These are phyloP conservation scores for Uronychia binucleata DNA, from an alignment of 73 alveolate species.

Conservation along the genomic window DNA sequence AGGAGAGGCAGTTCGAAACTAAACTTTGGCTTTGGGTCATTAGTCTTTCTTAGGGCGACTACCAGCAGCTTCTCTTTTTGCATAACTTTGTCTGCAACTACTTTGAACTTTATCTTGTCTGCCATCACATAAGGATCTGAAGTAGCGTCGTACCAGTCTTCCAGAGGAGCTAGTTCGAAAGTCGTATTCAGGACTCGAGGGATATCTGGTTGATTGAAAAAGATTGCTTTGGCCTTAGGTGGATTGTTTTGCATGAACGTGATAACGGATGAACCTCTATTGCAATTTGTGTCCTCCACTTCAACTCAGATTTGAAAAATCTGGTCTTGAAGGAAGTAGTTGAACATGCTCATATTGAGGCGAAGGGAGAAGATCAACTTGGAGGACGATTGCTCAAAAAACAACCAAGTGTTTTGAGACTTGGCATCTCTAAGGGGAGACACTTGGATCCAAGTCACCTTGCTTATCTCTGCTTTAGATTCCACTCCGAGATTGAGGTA, in stretches of 20 bases:
- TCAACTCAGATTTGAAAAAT: slow-evolving; percentile 9
- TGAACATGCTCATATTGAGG: slow-evolving; percentile 23
- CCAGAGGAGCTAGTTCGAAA: background rate
- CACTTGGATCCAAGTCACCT: too few relatives aligned
- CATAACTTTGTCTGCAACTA: background rate
- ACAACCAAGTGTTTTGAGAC: too few relatives aligned
- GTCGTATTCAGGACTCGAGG: background rate
- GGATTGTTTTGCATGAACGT: slow-evolving; percentile 25
- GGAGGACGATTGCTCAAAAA: too few relatives aligned
- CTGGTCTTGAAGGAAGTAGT: slow-evolving; percentile 18
- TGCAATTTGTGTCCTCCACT: slow-evolving; percentile 6
- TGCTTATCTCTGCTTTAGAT: too few relatives aligned
- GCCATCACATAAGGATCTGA: slow-evolving; percentile 7
- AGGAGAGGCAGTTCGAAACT: background rate
- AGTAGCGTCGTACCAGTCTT: slow-evolving; percentile 21
- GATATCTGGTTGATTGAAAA: background rate
- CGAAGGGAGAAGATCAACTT: too few relatives aligned
- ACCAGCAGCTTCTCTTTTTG: slow-evolving; percentile 20
- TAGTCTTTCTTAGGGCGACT: background rate
- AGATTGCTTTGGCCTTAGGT: slow-evolving; percentile 21
- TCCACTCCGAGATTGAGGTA: too few relatives aligned
- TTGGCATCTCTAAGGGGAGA: too few relatives aligned
- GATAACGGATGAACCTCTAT: slow-evolving; percentile 3
- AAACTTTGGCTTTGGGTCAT: background rate
- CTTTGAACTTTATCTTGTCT: background rate